Conservation (phyloP, 2,329 filamentous ascomycete genomes). For the Hypoxylon sp. region DNA sequence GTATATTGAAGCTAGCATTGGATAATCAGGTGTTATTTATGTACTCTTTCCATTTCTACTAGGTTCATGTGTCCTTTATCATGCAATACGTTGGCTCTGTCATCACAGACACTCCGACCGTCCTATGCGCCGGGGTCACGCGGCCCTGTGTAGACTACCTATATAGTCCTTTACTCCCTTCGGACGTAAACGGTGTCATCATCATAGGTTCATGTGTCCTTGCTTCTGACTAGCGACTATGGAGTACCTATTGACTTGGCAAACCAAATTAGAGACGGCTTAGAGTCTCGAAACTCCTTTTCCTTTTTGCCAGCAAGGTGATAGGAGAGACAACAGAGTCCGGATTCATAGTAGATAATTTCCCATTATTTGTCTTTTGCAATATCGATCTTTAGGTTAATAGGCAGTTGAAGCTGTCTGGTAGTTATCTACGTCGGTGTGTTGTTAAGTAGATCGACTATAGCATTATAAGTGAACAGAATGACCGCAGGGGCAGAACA, state of each 20-base stretch:
- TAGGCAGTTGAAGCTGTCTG: neutral
- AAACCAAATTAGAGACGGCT: neutral
- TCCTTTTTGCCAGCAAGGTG: no score
- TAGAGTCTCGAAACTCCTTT: neutral
- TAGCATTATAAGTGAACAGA: neutral
- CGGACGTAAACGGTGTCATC: no score
- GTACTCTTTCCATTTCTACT: neutral
- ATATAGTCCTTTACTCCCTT: no score
- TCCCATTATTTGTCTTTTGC: neutral
- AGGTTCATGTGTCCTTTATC: neutral
- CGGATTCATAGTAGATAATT: no score
- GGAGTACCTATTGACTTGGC: slow-evolving; percentile 1
- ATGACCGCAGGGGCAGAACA: neutral
- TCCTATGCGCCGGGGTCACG: no score
- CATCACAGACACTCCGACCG: no score
- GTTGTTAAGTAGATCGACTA: neutral
- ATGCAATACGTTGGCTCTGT: no score
- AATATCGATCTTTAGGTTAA: neutral
- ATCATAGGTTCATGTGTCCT: neutral
- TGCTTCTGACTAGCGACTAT: neutral
- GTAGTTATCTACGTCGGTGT: neutral
- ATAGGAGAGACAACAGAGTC: no score
- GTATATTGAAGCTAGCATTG: neutral
- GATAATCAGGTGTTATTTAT: neutral
- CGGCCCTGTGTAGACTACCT: no score